Conservation (phyloP, 495 filamentous ascomycete species). For the Pseudevernia furfuracea region DNA sequence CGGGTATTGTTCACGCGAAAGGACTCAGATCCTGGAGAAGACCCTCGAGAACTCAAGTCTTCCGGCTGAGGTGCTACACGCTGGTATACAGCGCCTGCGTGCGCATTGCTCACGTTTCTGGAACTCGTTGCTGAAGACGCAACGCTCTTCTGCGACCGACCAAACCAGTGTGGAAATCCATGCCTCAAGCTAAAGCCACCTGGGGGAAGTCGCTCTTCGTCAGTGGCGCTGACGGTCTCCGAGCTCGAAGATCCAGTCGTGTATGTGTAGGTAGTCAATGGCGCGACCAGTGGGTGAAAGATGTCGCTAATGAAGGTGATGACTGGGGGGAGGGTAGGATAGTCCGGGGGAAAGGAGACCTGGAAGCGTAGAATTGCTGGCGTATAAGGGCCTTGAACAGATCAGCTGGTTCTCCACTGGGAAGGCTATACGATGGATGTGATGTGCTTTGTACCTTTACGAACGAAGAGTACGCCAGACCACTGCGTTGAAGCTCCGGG, state of each 20-base stretch:
- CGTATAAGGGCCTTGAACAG: constrained; percentile 67
- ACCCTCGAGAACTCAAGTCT: constrained; percentile 12
- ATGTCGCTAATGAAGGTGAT: constrained; percentile 85
- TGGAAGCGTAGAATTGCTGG: constrained; percentile 83
- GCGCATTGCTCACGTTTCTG: constrained; percentile 32
- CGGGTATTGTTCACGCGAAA: constrained; percentile 21
- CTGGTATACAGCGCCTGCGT: constrained; percentile 1
- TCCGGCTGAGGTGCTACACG: constrained; percentile 14
- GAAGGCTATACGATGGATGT: not conserved
- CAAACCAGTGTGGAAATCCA: constrained; percentile 87
- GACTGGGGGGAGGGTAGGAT: constrained; percentile 70
- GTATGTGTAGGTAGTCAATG: constrained; percentile 84
- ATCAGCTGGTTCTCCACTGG: constrained; percentile 1
- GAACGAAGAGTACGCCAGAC: constrained; percentile 85
- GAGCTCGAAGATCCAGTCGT: constrained; percentile 60
- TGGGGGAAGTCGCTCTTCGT: constrained; percentile 73
- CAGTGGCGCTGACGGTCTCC: constrained; percentile 69
- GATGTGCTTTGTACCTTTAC: constrained; percentile 48
- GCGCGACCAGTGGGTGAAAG: constrained; percentile 88
- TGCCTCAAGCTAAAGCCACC: constrained; percentile 82
- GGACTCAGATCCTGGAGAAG: constrained; percentile 24
- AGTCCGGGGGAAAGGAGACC: constrained; percentile 74
- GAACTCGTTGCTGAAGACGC: constrained; percentile 32
- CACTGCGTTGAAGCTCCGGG: constrained; percentile 72
- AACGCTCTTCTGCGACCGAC: constrained; percentile 36